Evolutionary conservation across 2,329 filamentous ascomycete species (phyloP).

Genomic region (Exophiala spinifera): DNA sequence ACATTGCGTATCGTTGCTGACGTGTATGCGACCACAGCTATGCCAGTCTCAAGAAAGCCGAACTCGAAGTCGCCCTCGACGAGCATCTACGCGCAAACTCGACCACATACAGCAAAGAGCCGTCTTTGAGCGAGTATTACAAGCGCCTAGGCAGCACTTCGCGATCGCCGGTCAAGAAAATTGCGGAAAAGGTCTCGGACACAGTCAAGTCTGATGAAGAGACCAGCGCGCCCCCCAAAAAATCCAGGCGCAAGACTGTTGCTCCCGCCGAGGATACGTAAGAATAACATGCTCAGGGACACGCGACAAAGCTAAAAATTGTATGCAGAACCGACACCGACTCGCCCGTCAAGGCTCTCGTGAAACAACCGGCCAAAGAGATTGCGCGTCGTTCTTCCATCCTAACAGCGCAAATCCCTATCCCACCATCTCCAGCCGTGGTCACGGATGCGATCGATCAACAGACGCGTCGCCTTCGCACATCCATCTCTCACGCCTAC

Average conservation of each 20-base stretch:
- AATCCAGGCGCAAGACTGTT: conserved; percentile 28
- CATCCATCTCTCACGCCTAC: conserved; percentile 65
- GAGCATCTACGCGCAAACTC: conserved; percentile 69
- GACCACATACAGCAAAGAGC: conserved; percentile 60
- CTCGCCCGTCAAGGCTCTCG: conserved; percentile 16
- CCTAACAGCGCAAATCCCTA: conserved; percentile 58
- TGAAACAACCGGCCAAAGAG: conserved; percentile 38
- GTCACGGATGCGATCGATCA: conserved; percentile 74
- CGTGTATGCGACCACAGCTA: conserved; percentile 26
- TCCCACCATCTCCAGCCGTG: conserved; percentile 76
- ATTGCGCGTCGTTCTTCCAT: conserved; percentile 38
- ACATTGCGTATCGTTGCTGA: conserved; percentile 21
- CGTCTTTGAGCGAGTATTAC: conserved; percentile 72
- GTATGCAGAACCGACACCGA: conserved; percentile 22
- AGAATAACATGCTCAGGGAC: conserved; percentile 27
- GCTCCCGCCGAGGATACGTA: conserved; percentile 35
- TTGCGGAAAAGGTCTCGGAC: conserved; percentile 36
- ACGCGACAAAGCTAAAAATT: conserved; percentile 25
- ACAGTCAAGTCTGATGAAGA: conserved; percentile 40
- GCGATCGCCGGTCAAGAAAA: conserved; percentile 60
- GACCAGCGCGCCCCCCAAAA: conserved; percentile 34
- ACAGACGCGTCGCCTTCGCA: conserved; percentile 51
- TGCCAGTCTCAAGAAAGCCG: conserved; percentile 24
- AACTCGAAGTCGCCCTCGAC: conserved; percentile 70
- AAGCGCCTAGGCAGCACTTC: conserved; percentile 57